A percentile compares a stretch with the other conserved stretches of the same genome.
Conservation (phyloP, 2,329 filamentous ascomycete genomes). For the Ascochyta fabae region DNA sequence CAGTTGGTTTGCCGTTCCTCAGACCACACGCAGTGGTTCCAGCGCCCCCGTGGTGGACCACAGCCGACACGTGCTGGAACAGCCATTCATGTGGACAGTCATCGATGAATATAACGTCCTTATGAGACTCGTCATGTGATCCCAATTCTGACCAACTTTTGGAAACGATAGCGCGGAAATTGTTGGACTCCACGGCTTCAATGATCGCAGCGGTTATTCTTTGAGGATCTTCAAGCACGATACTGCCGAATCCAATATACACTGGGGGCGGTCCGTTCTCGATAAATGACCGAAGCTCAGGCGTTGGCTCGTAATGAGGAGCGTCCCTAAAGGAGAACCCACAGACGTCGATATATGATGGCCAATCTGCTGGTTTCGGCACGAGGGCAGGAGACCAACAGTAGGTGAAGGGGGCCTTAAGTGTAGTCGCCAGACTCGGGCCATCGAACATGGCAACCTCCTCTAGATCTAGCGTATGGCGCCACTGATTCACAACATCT, state of each 20-base stretch:
- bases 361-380: slow-evolving; percentile 29
- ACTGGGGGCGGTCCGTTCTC: slow-evolving; percentile 57
- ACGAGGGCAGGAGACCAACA: slow-evolving; percentile 53
- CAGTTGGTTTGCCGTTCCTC: no score
- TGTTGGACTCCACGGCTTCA: slow-evolving; percentile 49
- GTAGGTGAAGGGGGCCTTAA: slow-evolving; percentile 54
- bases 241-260: slow-evolving; percentile 65
- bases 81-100: no score
- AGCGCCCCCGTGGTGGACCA: no score
- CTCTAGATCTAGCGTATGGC: no score
- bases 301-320: slow-evolving; percentile 49
- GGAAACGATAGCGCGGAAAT: no score
- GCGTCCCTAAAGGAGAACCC: slow-evolving; percentile 56
- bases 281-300: slow-evolving; percentile 51
- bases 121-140: no score
- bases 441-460: no score
- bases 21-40: no score
- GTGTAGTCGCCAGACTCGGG: background rate
- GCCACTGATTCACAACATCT: slow-evolving; percentile 19
- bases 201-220: slow-evolving; percentile 55
- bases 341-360: slow-evolving; percentile 38
- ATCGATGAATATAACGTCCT: no score
- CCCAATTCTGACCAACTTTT: no score
- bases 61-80: no score
- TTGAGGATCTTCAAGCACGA: slow-evolving; percentile 60